A percentile compares a stretch with the other conserved stretches of the same genome.
Evolutionary conservation across 2,329 filamentous ascomycete species (phyloP).

Genomic region (Pseudogymnoascus sp.): DNA sequence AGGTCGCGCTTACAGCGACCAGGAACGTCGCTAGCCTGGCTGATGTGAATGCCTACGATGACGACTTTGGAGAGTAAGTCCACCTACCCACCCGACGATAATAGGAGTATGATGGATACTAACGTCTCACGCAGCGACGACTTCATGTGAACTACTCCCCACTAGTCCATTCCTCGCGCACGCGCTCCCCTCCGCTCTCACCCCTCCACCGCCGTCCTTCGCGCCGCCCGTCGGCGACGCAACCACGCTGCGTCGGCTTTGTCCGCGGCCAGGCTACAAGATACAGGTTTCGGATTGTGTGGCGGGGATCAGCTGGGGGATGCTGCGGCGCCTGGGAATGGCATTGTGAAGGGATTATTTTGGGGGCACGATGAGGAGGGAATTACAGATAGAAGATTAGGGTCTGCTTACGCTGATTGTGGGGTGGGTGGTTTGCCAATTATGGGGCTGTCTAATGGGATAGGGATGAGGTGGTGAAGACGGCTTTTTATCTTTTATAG

Average conservation of each 20-base stretch:
- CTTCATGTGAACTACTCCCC: slow-evolving; percentile 53
- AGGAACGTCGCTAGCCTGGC: slow-evolving; percentile 46
- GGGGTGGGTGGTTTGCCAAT: not conserved
- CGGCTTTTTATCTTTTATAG: not conserved
- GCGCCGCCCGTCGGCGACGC: not conserved
- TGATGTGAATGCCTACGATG: slow-evolving; percentile 73
- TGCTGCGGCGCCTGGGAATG: slow-evolving; percentile 2
- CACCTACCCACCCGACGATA: not conserved
- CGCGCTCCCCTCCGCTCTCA: not conserved
- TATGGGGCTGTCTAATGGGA: not conserved
- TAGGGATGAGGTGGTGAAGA: not conserved
- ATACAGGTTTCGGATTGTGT: not conserved
- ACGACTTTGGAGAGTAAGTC: slow-evolving; percentile 79
- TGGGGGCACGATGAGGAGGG: not conserved
- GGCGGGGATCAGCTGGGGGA: not conserved
- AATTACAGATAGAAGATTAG: not conserved
- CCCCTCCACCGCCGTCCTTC: not conserved
- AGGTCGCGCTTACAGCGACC: slow-evolving; percentile 67
- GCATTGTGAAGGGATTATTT: not conserved
- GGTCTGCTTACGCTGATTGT: not conserved
- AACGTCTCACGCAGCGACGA: slow-evolving; percentile 45
- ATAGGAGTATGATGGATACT: slow-evolving; percentile 12
- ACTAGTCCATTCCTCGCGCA: slow-evolving; percentile 7
- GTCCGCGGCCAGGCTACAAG: slow-evolving; percentile 1
- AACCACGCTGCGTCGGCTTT: not conserved